Percentiles rank a stretch among this genome's conserved stretches.
phyloP scores from a whole-genome alignment of 106 monocot genomes.

The Gastrodia elata region DNA sequence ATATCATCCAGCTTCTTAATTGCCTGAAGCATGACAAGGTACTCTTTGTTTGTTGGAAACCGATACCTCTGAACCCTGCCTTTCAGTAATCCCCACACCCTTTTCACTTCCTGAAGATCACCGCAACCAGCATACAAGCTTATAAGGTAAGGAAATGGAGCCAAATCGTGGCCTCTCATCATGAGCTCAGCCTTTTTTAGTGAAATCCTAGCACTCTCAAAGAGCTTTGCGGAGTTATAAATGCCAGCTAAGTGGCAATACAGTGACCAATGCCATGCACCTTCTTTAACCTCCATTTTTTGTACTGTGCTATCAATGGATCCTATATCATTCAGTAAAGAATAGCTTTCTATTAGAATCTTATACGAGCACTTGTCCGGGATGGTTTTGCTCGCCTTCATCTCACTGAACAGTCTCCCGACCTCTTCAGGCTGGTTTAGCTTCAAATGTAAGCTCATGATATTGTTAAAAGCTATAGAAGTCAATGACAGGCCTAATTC shows the following conservation, averaged over 20 bases:
- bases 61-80: not conserved
- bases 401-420: slow-evolving; percentile 17
- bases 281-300: slow-evolving; percentile 13
- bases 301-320: slow-evolving; percentile 21
- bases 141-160: slow-evolving; percentile 31
- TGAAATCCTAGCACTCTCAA: slow-evolving; percentile 22
- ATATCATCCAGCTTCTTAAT: slow-evolving; percentile 25
- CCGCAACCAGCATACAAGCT: slow-evolving; percentile 31
- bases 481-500: slow-evolving; percentile 15
- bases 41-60: slow-evolving; percentile 28
- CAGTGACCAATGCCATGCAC: slow-evolving; percentile 17
- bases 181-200: slow-evolving; percentile 34
- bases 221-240: slow-evolving; percentile 24
- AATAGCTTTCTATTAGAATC: slow-evolving; percentile 25
- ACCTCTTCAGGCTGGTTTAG: slow-evolving; percentile 20
- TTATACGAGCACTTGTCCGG: slow-evolving; percentile 28
- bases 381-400: slow-evolving; percentile 19
- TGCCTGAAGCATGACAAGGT: slow-evolving; percentile 31
- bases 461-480: slow-evolving; percentile 27
- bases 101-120: slow-evolving; percentile 26
- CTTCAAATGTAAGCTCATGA: slow-evolving; percentile 28
- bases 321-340: slow-evolving; percentile 20
- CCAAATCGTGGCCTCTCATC: slow-evolving; percentile 14
- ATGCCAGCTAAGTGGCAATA: slow-evolving; percentile 34
- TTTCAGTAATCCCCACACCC: slow-evolving; percentile 33